A percentile compares a stretch with the other conserved stretches of the same genome.
Evolutionary conservation across 2,329 filamentous ascomycete genomes (phyloP).

Genomic region (Diaporthe vexans): DNA sequence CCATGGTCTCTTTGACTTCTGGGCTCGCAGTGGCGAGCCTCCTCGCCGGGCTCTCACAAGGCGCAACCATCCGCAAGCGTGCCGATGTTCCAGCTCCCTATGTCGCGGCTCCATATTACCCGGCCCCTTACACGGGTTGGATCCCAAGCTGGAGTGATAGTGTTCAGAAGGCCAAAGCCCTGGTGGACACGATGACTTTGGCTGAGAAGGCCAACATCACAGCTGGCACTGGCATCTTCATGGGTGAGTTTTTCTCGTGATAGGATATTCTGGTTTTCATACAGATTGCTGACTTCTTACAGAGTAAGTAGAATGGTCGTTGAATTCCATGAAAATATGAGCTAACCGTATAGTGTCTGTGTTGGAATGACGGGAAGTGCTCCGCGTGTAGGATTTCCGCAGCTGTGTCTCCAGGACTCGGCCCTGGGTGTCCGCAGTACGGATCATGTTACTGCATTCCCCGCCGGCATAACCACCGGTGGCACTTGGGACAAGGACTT

Average conservation of each 20-base stretch:
- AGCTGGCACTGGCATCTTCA: constrained; percentile 77
- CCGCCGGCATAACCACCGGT: constrained; percentile 82
- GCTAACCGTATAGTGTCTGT: constrained; percentile 65
- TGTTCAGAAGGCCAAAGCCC: constrained; percentile 76
- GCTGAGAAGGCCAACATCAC: constrained; percentile 87
- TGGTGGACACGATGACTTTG: constrained; percentile 83
- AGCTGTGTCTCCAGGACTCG: constrained; percentile 79
- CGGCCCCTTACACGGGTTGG: constrained; percentile 81
- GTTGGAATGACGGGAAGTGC: constrained; percentile 84
- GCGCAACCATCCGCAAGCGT: constrained; percentile 45
- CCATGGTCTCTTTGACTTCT: constrained; percentile 6
- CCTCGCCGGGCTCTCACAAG: constrained; percentile 44
- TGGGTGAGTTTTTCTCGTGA: constrained; percentile 63
- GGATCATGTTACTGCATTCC: constrained; percentile 83
- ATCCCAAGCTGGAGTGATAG: constrained; percentile 75
- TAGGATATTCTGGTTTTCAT: not conserved
- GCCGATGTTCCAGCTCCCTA: constrained; percentile 52
- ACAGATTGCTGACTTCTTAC: constrained; percentile 35
- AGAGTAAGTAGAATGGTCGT: constrained; percentile 45
- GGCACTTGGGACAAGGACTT: constrained; percentile 82
- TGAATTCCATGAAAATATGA: not conserved
- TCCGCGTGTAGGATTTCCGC: constrained; percentile 77
- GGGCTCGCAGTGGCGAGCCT: constrained; percentile 33
- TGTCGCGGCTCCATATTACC: constrained; percentile 76
- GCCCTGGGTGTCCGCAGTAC: constrained; percentile 80